Evolutionary conservation across 192 early-diverging fungal genomes (phyloP), one percentile per base, ranked within the genome.

Genomic region (Radiomyces spectabilis): DNA sequence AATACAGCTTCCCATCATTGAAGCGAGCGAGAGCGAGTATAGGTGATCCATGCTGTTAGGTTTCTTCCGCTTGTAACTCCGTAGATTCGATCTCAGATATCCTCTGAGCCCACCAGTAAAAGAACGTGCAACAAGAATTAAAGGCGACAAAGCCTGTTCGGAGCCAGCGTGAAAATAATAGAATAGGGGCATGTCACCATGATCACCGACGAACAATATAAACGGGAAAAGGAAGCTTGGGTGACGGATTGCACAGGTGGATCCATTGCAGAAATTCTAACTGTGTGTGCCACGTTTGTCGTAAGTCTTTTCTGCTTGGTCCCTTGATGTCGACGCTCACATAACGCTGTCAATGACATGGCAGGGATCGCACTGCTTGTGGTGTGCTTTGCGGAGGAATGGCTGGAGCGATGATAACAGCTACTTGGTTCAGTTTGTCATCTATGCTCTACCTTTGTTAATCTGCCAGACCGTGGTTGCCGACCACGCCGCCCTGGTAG

Each of bases 161-260:
- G 15, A 15, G 4, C 4, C 15, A 19, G 18, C 26, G 16, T 40
- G 45, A 9, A 25, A n/a, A n/a, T n/a, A n/a, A n/a, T n/a, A n/a
- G n/a, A n/a, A n/a, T n/a, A n/a, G n/a, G n/a, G n/a, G n/a, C n/a
- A n/a, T n/a, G n/a, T n/a, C n/a, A n/a, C n/a, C n/a, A n/a, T n/a
- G 25, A 49, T 57, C n/a, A 57, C 43, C 7, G 51, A 53, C 24
- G 52, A 63, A 12, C 37, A 59, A 13, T 82, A 82, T 49, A 79
- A 76, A 43, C 45, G 49, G 18, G 78, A 61, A 18, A 75, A 82
- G 60, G 80, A 80, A 44, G 61, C 68, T 27, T 80, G 76, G 71
- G 80, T 82, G 1, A 68, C 78, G 2, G 68, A 73, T 21, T 71
- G 72, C 41, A 61, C 56, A 21, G 80, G 80, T n/a, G 77, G 77